Evolutionary conservation across 306 rosid species (phyloP).

Genomic region (Citrullus mucosospermus): DNA sequence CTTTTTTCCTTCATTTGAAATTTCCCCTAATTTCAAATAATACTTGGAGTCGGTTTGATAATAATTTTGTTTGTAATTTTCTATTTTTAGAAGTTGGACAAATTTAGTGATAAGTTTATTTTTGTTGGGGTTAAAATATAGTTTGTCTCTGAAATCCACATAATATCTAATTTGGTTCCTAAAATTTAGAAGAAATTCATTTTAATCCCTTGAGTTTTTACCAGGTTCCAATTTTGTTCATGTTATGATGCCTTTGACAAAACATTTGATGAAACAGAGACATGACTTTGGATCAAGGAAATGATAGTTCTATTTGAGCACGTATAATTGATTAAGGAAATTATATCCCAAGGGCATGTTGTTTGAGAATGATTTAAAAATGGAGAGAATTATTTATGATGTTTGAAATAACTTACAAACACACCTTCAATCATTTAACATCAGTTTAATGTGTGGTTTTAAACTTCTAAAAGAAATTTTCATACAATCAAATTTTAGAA

Average conservation of each 20-base stretch:
- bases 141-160: neutral
- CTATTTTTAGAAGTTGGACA: neutral
- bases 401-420: too few species aligned
- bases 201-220: neutral
- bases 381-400: too few species aligned
- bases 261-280: neutral
- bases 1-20: neutral
- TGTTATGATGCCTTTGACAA: neutral
- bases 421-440: too few species aligned
- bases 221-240: neutral
- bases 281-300: neutral
- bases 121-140: neutral
- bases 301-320: neutral
- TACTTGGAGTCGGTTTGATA: neutral
- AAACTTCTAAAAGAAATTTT: too few species aligned
- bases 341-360: too few species aligned
- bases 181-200: neutral
- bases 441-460: too few species aligned
- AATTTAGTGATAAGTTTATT: neutral
- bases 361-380: too few species aligned
- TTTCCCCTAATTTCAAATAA: neutral
- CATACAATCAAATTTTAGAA: too few species aligned
- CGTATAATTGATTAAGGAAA: neutral
- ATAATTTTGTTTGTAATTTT: neutral
- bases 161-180: neutral